Evolutionary conservation across 768 basidiomycete genomes (phyloP), one percentile per base, ranked within the genome.

Genomic region (Suillus subaureus): DNA sequence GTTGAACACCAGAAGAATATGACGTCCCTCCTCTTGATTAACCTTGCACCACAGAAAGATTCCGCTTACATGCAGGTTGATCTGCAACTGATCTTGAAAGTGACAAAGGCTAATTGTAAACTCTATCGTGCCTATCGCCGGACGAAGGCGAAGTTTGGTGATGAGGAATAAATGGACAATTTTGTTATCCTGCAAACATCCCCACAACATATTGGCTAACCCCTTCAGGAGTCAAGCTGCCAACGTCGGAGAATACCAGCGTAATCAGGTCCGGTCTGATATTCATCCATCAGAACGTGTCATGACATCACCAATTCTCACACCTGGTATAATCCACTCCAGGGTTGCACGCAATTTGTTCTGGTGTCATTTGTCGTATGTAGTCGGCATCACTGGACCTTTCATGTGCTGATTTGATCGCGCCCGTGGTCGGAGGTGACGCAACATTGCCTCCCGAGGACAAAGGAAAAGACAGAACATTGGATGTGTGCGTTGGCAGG

Each of bases 191-290:
- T 68, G 92, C 90, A 80, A 94, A 97, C 89, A 96, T 95, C 69
- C 93, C 94, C 65, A 97, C 96, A 52, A 97, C 84, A 76, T 96
- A 96, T 76, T 96, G 94, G 78, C 93, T 96, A 69, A 97, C 94
- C 65, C 93, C 92, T 79, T 94, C 92, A 39, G 96, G 94, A 26
- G 94, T 95, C 68, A 96, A 82, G 70, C 93, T 93, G 26, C 97
- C 97, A 49, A 98, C 89, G 71, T 99, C 97, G 64, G 93, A 94
- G 74, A 98, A 93, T 43, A 99, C 94, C 43, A 98, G 85, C 42
- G 94, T 91, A 68, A 98, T 97, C 69, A 97, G 81, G 81, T 98
- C 95, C 62, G 96, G 94, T 73, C 92, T 94, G 69, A 58, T 69
- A 67, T 58, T 23, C 26, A 42, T 60, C 35, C 66, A 70, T 78